A percentile compares a stretch with the other conserved stretches of the same genome.
phyloP scores from a whole-genome alignment of 306 rosid species.

The Cicer arietinum region DNA sequence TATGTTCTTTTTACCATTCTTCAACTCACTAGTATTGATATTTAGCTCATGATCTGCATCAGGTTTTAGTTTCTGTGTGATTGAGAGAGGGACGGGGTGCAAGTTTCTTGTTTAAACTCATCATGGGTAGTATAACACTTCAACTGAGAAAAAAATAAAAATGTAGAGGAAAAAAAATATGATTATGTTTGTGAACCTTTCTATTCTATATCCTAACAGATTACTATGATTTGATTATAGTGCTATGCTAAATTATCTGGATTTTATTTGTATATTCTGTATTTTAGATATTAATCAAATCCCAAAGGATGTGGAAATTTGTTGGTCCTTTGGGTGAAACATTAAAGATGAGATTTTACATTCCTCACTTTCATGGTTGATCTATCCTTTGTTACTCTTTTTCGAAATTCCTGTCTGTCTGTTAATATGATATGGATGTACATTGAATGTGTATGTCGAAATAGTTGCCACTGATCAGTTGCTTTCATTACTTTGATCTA shows the following conservation, averaged over 20 bases:
- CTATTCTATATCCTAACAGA: no score
- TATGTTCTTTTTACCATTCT: conserved; percentile 2
- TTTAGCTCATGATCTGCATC: not conserved
- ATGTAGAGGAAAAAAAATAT: not conserved
- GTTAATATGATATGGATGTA: conserved; percentile 8
- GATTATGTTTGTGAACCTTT: not conserved
- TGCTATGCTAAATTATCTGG: conserved; percentile 4
- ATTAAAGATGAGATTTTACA: conserved; percentile 12
- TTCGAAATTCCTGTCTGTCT: not conserved
- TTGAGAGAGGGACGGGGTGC: not conserved
- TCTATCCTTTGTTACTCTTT: not conserved
- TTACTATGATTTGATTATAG: conserved; percentile 8
- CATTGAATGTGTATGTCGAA: not conserved
- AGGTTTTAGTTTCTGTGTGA: not conserved
- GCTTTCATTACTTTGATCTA: not conserved
- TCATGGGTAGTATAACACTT: not conserved
- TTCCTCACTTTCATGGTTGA: not conserved
- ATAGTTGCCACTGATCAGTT: conserved; percentile 24
- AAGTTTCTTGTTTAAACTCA: conserved; percentile 21
- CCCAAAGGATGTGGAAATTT: not conserved
- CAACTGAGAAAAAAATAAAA: no score
- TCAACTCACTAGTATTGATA: not conserved
- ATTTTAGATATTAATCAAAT: not conserved
- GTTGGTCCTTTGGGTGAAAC: conserved; percentile 3
- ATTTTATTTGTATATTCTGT: not conserved